Conservation (phyloP, 2,329 filamentous ascomycete genomes). For the Phialemonium atrogriseum region DNA sequence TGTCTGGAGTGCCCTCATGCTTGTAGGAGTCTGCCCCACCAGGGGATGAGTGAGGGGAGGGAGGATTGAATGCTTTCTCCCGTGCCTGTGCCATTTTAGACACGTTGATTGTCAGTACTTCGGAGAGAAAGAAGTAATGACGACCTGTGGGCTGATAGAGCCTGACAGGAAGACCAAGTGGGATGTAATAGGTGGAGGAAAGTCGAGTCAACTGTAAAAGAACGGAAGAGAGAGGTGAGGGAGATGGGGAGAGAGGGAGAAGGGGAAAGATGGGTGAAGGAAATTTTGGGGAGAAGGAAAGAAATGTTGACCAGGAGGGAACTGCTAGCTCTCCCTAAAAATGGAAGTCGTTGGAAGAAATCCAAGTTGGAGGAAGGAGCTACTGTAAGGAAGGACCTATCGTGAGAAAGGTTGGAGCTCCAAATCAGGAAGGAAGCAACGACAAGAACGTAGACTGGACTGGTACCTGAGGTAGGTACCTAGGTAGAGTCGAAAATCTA, state of each 20-base stretch:
- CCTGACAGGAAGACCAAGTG: constrained; percentile 1
- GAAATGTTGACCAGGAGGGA: too few relatives aligned
- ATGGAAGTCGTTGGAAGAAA: too few relatives aligned
- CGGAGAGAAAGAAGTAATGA: neutral
- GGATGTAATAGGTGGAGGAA: neutral
- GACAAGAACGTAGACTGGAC: too few relatives aligned
- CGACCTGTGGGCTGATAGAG: neutral
- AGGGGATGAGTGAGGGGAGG: constrained; percentile 43
- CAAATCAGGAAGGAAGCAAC: too few relatives aligned
- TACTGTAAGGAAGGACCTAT: too few relatives aligned
- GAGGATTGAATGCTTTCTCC: constrained; percentile 32
- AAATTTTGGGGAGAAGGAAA: constrained; percentile 1
- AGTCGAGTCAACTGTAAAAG: constrained; percentile 1
- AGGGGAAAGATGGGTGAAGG: constrained; percentile 2
- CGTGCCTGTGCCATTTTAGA: constrained; percentile 29
- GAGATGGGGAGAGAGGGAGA: constrained; percentile 10
- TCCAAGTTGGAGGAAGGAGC: too few relatives aligned
- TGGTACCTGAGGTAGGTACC: too few relatives aligned
- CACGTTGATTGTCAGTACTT: constrained; percentile 1
- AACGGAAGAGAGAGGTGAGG: constrained; percentile 1
- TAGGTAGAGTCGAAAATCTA: too few relatives aligned
- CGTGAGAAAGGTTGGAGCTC: too few relatives aligned
- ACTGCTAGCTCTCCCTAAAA: too few relatives aligned
- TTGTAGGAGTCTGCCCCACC: constrained; percentile 48
- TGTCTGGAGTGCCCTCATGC: constrained; percentile 51